Evolutionary conservation across 75 land plant genomes (phyloP).

Genomic region (Sequoiadendron giganteum): DNA sequence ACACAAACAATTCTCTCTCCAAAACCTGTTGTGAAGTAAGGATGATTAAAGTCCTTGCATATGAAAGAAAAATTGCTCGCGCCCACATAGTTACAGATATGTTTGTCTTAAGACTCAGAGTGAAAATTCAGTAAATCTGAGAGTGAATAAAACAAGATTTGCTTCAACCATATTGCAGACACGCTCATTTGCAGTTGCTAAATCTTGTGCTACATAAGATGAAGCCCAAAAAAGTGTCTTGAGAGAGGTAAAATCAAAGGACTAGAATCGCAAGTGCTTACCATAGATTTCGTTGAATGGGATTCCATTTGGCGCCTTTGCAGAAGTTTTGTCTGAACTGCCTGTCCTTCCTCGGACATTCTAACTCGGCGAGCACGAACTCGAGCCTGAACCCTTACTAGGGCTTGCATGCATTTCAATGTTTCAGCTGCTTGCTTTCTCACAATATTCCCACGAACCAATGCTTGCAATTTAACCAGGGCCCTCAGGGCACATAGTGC

Average conservation of each 20-base stretch:
- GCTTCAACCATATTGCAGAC: neutral
- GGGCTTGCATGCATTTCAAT: slow-evolving; percentile 86
- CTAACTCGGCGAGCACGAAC: slow-evolving; percentile 51
- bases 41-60: neutral
- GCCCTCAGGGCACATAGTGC: slow-evolving; percentile 81
- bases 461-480: slow-evolving; percentile 82
- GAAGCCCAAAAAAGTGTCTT: neutral
- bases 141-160: neutral
- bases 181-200: neutral
- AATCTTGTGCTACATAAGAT: neutral
- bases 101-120: neutral
- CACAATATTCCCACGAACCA: slow-evolving; percentile 76
- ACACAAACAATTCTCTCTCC: neutral
- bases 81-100: too few species aligned
- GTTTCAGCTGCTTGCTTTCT: slow-evolving; percentile 76
- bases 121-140: neutral
- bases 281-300: slow-evolving; percentile 43
- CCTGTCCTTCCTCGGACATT: slow-evolving; percentile 46
- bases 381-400: slow-evolving; percentile 75
- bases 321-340: slow-evolving; percentile 30
- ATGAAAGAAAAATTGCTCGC: neutral
- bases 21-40: neutral
- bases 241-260: neutral
- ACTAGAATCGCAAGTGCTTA: slow-evolving; percentile 14
- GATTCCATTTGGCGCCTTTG: slow-evolving; percentile 32